Evolutionary conservation across 1,284 basidiomycete genomes (phyloP), one percentile per base, ranked within the genome.

Genomic region (Ganoderma sinense): DNA sequence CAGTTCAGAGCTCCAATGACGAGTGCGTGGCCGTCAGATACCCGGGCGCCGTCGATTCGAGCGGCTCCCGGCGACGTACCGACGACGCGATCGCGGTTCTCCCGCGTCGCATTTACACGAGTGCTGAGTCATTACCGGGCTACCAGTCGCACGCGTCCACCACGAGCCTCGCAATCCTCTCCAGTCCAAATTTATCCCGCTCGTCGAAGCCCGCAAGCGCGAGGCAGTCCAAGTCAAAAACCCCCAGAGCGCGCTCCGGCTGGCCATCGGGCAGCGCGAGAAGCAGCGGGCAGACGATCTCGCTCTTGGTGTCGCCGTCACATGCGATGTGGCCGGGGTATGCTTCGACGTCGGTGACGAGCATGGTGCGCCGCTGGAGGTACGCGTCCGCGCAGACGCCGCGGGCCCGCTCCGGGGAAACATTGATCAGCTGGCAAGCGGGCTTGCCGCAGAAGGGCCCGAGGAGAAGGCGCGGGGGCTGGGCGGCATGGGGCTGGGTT

Each of bases 321-420:
- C 96, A 97, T 4, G 94, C 94, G 72, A 97, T 96, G 78, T 97
- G 96, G 0, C 95, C 94, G 0, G 94, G 94, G 77, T 96, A 96
- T 2, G 81, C 82, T 33, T 93, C 87, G 40, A 97, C 94, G 69
- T 96, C 88, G 18, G 83, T 81, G 0, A 97, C 94, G 13, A 96
- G 76, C 1, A 94, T 69, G 0, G 90, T 89, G 72, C 84, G 75
- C 58, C 79, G 79, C 65, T 84, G 84, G 13, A 90, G 73, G 78
- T 88, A 97, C 6, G 93, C 91, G 71, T 91, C 91, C 1, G 94
- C 94, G 78, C 95, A 97, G 4, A 97, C 95, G 29, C 95, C 95
- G 20, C 85, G 84, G 13, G 86, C 83, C 67, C 86, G 88, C 1
- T 85, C 88, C 1, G 86, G 85, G 2, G 85, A 78, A 41, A 89